phyloP scores from a whole-genome alignment of 176 grass and related monocot species.

The Lolium multiflorum region DNA sequence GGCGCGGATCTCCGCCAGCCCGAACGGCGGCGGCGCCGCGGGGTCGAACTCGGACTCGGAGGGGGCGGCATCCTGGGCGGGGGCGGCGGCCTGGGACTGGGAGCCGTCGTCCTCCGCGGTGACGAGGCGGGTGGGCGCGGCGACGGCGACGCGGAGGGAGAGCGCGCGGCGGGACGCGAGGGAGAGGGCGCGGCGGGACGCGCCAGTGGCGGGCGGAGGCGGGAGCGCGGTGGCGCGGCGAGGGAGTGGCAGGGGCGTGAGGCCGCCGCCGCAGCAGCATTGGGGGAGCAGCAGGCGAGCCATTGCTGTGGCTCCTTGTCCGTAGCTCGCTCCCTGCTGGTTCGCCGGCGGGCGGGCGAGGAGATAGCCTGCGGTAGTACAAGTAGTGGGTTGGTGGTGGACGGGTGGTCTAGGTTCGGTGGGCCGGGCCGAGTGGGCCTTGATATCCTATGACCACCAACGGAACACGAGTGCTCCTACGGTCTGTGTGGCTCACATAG shows the following conservation, averaged over 20 bases:
- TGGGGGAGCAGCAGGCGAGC: conserved; percentile 59
- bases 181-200: not conserved
- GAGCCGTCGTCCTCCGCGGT: conserved; percentile 40
- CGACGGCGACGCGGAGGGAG: conserved; percentile 11
- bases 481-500: not conserved
- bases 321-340: not conserved
- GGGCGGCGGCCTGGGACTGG: not conserved
- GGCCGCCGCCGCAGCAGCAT: conserved; percentile 47
- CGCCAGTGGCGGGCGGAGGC: not conserved
- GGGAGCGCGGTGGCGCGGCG: conserved; percentile 44
- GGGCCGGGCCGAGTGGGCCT: conserved; percentile 24
- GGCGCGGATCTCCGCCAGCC: conserved; percentile 70
- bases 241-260: conserved; percentile 41
- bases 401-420: not conserved
- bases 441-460: not conserved
- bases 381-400: not conserved
- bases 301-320: conserved; percentile 38
- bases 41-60: conserved; percentile 48
- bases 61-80: not conserved
- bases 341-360: conserved; percentile 30
- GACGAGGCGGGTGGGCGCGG: conserved; percentile 33
- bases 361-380: not conserved
- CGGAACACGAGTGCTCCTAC: not conserved
- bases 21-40: conserved; percentile 70
- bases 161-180: conserved; percentile 21